Evolutionary conservation across 495 filamentous ascomycete species (phyloP), one percentile per base, ranked within the genome.

Genomic region (Lasiosphaeria miniovina): DNA sequence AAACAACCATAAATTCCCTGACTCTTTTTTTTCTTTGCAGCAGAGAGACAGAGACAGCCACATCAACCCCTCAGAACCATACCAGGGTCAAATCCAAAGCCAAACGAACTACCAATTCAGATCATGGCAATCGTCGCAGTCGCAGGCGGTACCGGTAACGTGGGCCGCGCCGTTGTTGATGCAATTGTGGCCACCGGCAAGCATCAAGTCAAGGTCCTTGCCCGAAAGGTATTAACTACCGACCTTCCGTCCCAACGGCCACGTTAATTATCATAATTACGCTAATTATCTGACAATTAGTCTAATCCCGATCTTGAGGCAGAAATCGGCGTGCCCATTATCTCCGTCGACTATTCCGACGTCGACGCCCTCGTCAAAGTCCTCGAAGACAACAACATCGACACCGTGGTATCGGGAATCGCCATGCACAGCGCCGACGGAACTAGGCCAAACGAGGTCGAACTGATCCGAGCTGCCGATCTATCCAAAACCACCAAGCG

Each of bases 91-190:
- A 15, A 9, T 35, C 36, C 50, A 9, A 9, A 8, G 14, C 36
- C 50, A 35, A 12, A 1, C 48, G 4, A 24, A 24, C 24, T 1
- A 36, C 32, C 34, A 58, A 40, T 31, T 9, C 15, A 48, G 43
- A 61, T 48, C 36, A 80, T 83, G 82, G 57, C 70, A 2, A 64
- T 75, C 10, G 67, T 85, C 54, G 81, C 80, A 15, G 74, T 85
- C 35, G 80, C 82, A 40, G 82, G 82, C 31, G 82, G 82, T 7
- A 80, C 78, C 36, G 80, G 80, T 6, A 74, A 71, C 31, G 66
- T 85, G n/a, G 82, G 82, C 6, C 75, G 74, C 50, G 77, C 79
- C 11, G 68, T 85, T 48, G 75, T 84, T 31, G 80, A 83, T 9
- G 75, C 64, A 7, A 41, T 84, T 43, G 14, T 68, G 0, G 61